Evolutionary conservation across 768 basidiomycete genomes (phyloP), one percentile per base, ranked within the genome.

Genomic region (Lactarius vividus): DNA sequence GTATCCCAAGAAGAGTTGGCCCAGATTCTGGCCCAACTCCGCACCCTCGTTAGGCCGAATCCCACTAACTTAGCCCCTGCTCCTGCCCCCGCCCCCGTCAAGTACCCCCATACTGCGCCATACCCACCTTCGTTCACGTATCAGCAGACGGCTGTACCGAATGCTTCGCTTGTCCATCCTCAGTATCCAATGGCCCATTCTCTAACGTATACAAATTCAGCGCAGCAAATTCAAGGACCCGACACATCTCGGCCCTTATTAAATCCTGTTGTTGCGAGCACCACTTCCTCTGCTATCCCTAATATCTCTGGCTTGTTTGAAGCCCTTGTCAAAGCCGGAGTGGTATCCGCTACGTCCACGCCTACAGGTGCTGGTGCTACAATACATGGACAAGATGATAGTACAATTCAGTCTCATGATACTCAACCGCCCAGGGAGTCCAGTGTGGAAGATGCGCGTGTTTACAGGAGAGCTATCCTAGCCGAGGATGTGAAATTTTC

Each of bases 1-100:
- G 91, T 94, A 37, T 90, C 89, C 2, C 89, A 90, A 75, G 84
- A 85, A 37, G 91, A 94, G 72, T 79, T 94, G 39, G 82, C 82
- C 44, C 90, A 92, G 72, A 94, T 94, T 61, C 79, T 92, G 1
- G 72, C 77, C 33, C 91, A 92, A 72, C 74, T 94, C 16, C 87
- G 90, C 44, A 79, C 82, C 53, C 76, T 92, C 23, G 81, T 84
- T 16, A 84, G 86, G 61, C 75, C 78, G 56, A 59, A 63, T 40
- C 57, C 65, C 56, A 46, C 60, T 52, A 62, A 62, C 10, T 59
- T 69, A 23, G 53, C 65, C 46, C 62, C 70, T 54, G 42, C 65
- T 1, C 67, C 73, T 35, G 10, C 61, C 29, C 42, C 62, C 4
- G 23, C 62, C 9, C 63, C 67, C 58, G 42, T 61, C 61, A 68